Conservation (phyloP, 768 basidiomycete species). For the Suillus plorans region DNA sequence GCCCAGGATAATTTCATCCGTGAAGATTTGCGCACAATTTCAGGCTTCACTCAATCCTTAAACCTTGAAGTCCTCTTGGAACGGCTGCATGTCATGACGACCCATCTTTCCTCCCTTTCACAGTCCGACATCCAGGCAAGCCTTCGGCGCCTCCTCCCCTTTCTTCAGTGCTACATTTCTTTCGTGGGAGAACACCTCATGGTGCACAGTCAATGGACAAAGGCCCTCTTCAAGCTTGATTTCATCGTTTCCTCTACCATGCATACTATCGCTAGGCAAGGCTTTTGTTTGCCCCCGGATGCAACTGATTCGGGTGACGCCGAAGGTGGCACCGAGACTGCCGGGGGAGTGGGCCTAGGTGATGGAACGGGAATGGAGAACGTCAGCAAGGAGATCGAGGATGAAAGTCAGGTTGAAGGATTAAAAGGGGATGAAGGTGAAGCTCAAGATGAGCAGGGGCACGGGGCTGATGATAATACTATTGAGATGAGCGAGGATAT, state of each 20-base stretch:
- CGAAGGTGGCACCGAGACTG: conserved; percentile 43
- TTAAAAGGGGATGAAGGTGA: conserved; percentile 65
- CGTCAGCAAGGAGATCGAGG: conserved; percentile 92
- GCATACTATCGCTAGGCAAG: conserved; percentile 73
- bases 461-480: conserved; percentile 61
- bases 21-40: conserved; percentile 43
- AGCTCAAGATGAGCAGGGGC: conserved; percentile 36
- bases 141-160: conserved; percentile 62
- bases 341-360: conserved; percentile 84
- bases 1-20: conserved; percentile 51
- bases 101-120: conserved; percentile 36
- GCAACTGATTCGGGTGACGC: conserved; percentile 51
- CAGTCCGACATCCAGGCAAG: conserved; percentile 31
- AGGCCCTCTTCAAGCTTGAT: conserved; percentile 80
- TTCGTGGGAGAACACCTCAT: conserved; percentile 60
- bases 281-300: conserved; percentile 92
- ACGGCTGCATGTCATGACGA: conserved; percentile 40
- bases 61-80: conserved; percentile 44
- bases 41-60: conserved; percentile 47
- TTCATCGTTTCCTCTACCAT: conserved; percentile 76
- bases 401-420: conserved; percentile 96
- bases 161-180: conserved; percentile 63
- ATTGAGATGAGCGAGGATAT: conserved; percentile 93
- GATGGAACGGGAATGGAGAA: conserved; percentile 84
- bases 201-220: conserved; percentile 61